Evolutionary conservation across 805 yeast genomes (phyloP).

Genomic region (Metschnikowia kofuensis): DNA sequence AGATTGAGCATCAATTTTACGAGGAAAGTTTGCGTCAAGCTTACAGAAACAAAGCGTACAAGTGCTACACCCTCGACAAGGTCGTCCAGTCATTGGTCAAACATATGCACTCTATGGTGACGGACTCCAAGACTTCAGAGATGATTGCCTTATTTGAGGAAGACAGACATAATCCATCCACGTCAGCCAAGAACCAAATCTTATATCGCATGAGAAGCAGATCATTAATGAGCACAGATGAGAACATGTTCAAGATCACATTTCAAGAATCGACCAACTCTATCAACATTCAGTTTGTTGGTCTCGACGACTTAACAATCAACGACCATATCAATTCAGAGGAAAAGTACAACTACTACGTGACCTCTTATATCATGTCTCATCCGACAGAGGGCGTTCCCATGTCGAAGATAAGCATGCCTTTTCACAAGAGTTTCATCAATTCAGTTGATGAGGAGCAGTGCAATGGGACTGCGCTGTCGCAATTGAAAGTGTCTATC

Average conservation of each 20-base stretch:
- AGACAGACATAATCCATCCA: slow-evolving; percentile 61
- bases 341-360: slow-evolving; percentile 88
- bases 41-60: slow-evolving; percentile 88
- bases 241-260: slow-evolving; percentile 86
- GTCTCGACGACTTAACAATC: slow-evolving; percentile 83
- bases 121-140: slow-evolving; percentile 78
- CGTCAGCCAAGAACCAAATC: slow-evolving; percentile 85
- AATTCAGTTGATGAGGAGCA: slow-evolving; percentile 54
- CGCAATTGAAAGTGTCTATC: slow-evolving; percentile 74
- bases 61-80: slow-evolving; percentile 88
- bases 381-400: slow-evolving; percentile 97
- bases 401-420: slow-evolving; percentile 69
- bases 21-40: slow-evolving; percentile 96
- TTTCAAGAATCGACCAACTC: slow-evolving; percentile 52
- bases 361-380: slow-evolving; percentile 89
- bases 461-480: slow-evolving; percentile 60
- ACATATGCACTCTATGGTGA: slow-evolving; percentile 80
- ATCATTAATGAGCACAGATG: slow-evolving; percentile 73
- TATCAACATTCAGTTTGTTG: slow-evolving; percentile 77
- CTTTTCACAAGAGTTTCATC: slow-evolving; percentile 64
- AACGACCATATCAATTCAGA: slow-evolving; percentile 65
- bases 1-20: slow-evolving; percentile 88
- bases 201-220: slow-evolving; percentile 86
- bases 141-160: slow-evolving; percentile 77
- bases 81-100: slow-evolving; percentile 71